A percentile compares a stretch with the other conserved stretches of the same genome.
These are phyloP conservation scores for Chrysanthemum makinoi DNA, from an alignment of 129 eudicot genomes.

Conservation along the genomic window DNA sequence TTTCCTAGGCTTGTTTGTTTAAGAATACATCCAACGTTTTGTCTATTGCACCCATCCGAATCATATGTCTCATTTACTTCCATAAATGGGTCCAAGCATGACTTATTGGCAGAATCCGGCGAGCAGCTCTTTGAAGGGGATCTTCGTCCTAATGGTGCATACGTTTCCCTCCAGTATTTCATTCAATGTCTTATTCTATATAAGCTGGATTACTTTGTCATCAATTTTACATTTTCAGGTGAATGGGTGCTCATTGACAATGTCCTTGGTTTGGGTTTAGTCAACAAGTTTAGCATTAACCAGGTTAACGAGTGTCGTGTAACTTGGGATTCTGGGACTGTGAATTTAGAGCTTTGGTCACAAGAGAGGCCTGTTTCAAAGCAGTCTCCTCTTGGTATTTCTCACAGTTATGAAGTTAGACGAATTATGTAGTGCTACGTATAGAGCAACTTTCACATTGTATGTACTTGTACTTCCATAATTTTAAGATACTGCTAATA, in stretches of 20 bases:
- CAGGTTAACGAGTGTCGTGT: slow-evolving; percentile 80
- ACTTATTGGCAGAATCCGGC: slow-evolving; percentile 65
- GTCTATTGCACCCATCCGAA: slow-evolving; percentile 66
- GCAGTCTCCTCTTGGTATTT: slow-evolving; percentile 62
- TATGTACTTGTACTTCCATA: slow-evolving; percentile 16
- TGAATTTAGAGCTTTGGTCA: slow-evolving; percentile 93
- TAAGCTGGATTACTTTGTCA: background rate
- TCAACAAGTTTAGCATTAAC: slow-evolving; percentile 57
- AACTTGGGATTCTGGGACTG: slow-evolving; percentile 80
- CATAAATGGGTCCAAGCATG: slow-evolving; percentile 73
- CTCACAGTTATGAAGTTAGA: slow-evolving; percentile 73
- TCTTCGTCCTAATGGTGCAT: slow-evolving; percentile 69
- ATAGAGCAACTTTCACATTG: background rate
- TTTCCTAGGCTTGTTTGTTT: slow-evolving; percentile 83
- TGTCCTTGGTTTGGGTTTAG: slow-evolving; percentile 64
- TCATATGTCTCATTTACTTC: slow-evolving; percentile 68
- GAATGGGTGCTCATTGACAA: slow-evolving; percentile 93
- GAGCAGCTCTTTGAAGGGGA: slow-evolving; percentile 73
- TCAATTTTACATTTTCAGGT: slow-evolving; percentile 42
- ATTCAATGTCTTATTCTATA: background rate
- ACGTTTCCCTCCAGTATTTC: too few species aligned
- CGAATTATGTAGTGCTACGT: slow-evolving; percentile 22
- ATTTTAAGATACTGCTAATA: slow-evolving; percentile 6
- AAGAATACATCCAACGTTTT: slow-evolving; percentile 78
- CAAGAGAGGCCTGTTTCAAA: slow-evolving; percentile 88